Conservation (phyloP, 2,329 filamentous ascomycete species). For the Pestalotiopsis sp. region DNA sequence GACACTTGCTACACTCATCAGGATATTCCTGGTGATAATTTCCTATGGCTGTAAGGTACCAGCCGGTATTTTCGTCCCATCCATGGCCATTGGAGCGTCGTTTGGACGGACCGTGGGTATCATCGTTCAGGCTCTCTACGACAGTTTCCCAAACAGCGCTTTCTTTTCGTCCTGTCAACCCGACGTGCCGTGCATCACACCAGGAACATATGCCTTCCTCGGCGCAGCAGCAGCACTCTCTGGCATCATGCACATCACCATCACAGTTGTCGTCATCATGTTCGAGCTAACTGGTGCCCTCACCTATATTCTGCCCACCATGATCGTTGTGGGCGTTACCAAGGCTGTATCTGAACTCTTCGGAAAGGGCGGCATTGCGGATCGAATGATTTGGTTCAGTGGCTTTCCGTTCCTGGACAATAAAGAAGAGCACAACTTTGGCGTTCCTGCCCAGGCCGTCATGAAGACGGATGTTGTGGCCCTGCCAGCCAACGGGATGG, state of each 20-base stretch:
- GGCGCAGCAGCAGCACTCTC: slow-evolving; percentile 88
- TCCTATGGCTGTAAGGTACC: slow-evolving; percentile 98
- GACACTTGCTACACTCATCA: slow-evolving; percentile 74
- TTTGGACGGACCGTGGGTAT: slow-evolving; percentile 96
- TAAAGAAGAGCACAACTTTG: slow-evolving; percentile 97
- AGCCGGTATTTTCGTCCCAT: slow-evolving; percentile 95
- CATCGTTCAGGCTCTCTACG: slow-evolving; percentile 84
- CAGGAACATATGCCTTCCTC: slow-evolving; percentile 93
- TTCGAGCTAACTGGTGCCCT: slow-evolving; percentile 97
- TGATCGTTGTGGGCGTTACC: slow-evolving; percentile 97
- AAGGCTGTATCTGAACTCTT: slow-evolving; percentile 90
- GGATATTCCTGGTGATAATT: slow-evolving; percentile 84
- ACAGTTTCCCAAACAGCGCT: slow-evolving; percentile 75
- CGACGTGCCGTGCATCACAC: slow-evolving; percentile 93
- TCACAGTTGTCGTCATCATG: slow-evolving; percentile 98
- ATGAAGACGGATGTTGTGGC: slow-evolving; percentile 80
- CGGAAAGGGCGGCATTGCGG: slow-evolving; percentile 94
- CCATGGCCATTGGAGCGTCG: slow-evolving; percentile 93
- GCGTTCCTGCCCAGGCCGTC: slow-evolving; percentile 85
- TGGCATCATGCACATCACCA: slow-evolving; percentile 97
- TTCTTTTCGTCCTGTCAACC: slow-evolving; percentile 90
- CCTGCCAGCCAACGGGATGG: slow-evolving; percentile 73
- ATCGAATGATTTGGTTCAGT: slow-evolving; percentile 98
- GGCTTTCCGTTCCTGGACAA: slow-evolving; percentile 96
- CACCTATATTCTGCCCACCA: slow-evolving; percentile 95